Evolutionary conservation across 2,329 filamentous ascomycete species (phyloP), one percentile per base, ranked within the genome.

Genomic region (Sporothrix inflata): DNA sequence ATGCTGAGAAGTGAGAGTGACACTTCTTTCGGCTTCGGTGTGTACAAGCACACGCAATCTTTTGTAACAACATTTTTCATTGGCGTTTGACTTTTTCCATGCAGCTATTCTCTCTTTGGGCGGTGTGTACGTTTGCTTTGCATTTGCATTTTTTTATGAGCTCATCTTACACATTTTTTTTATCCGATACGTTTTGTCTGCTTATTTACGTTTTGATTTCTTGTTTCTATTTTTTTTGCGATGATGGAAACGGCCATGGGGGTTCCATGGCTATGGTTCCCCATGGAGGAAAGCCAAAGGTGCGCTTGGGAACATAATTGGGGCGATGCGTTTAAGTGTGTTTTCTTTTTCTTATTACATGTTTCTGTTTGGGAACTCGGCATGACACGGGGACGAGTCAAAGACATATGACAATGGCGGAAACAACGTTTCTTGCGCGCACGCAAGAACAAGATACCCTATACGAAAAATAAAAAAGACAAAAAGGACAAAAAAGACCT

Each of bases 1-100:
- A 30, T 9, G 51, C 34, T 7, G 51, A 55, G 67, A 57, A 60
- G 53, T 55, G 34, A 60, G 24, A 3, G 24, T 7, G 27, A 9
- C 27, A 8, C 21, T n/a, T 14, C 14, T 60, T 45, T 4, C 14
- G 11, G 51, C 21, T 27, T 53, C 38, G 7, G 38, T 12, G 60
- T 45, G 21, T 24, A 27, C n/a, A 38, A 45, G 60, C n/a, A 27
- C 21, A 38, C n/a, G 24, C 63, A 66, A 11, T 38, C n/a, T 40
- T 21, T 40, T 61, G 57, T 61, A 61, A 42, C 34, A 73, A 55
- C 73, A 53, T 19, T 49, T n/a, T 68, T 55, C n/a, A 42, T 57
- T 55, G 34, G 47, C 47, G 45, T 65, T 40, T 40, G 27, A 6
- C 16, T 42, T 45, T 27, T 2, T 11, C 8, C 6, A 8, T 38